Percentiles rank a stretch among this genome's conserved stretches.
These are phyloP conservation scores for Cyamopsis tetragonoloba DNA, from an alignment of 306 rosid species.

Conservation along the genomic window DNA sequence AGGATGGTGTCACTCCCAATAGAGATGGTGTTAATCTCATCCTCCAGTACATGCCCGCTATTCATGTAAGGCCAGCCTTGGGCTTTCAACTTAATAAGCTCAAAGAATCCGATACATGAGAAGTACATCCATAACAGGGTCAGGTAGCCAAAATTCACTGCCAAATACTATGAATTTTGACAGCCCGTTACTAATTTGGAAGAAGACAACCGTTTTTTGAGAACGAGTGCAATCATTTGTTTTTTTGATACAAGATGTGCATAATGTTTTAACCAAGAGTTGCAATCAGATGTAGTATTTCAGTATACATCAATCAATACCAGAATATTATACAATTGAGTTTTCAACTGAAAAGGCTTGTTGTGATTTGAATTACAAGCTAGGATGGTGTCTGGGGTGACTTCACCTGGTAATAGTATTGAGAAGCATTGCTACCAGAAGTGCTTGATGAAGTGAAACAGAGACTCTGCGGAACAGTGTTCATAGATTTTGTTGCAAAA, in stretches of 20 bases:
- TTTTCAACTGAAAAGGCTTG: constrained; percentile 26
- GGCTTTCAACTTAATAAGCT: too few relatives aligned
- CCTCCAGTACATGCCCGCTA: too few relatives aligned
- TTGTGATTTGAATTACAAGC: constrained; percentile 4
- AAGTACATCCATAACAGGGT: too few relatives aligned
- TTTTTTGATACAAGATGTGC: constrained; percentile 2
- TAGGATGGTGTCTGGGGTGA: constrained; percentile 47
- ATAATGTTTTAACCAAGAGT: constrained; percentile 23
- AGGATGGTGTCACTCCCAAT: too few relatives aligned
- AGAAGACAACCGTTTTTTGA: neutral
- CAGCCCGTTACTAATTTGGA: neutral
- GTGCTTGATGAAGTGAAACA: constrained; percentile 48
- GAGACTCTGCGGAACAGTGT: constrained; percentile 46
- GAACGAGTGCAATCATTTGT: too few relatives aligned
- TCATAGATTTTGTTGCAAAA: constrained; percentile 39
- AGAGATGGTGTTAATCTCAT: too few relatives aligned
- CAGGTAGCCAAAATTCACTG: too few relatives aligned
- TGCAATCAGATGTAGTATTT: constrained; percentile 29
- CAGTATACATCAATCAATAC: constrained; percentile 37
- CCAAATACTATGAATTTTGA: too few relatives aligned
- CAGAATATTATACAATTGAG: constrained; percentile 40
- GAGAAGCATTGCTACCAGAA: constrained; percentile 44
- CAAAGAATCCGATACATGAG: too few relatives aligned
- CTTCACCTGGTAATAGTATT: constrained; percentile 46
- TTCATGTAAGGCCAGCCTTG: too few relatives aligned